A percentile compares a stretch with the other conserved stretches of the same genome.
Evolutionary conservation across 2,329 filamentous ascomycete species (phyloP).

Genomic region (Sporothrix humicola): DNA sequence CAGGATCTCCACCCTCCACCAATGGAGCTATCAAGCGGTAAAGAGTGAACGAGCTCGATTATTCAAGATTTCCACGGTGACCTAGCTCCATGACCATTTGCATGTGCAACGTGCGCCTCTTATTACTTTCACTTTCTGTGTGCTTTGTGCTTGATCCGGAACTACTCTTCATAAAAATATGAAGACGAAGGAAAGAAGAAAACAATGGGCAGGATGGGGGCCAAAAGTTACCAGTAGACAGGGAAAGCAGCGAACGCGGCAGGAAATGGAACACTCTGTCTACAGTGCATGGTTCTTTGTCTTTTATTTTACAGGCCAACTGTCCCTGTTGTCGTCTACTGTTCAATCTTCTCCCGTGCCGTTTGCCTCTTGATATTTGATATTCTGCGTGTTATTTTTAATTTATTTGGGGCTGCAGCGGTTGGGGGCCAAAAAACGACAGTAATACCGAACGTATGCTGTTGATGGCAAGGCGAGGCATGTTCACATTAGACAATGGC

Average conservation of each 20-base stretch:
- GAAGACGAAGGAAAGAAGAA: not conserved
- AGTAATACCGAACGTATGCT: not conserved
- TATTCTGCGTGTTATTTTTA: not conserved
- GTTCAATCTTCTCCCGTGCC: not conserved
- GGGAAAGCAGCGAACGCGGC: not conserved
- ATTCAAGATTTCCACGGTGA: not conserved
- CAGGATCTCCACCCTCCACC: not conserved
- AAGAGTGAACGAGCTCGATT: not conserved
- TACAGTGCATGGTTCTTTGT: not conserved
- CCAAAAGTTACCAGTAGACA: constrained; percentile 16
- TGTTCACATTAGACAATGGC: not conserved
- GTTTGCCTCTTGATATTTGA: not conserved
- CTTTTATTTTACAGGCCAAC: not conserved
- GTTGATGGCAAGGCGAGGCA: not conserved
- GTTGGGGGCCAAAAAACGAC: constrained; percentile 9
- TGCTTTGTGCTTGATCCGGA: not conserved
- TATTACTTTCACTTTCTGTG: no score
- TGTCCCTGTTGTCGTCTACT: not conserved
- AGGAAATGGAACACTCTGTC: constrained; percentile 3
- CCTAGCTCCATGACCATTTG: not conserved
- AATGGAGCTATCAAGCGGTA: constrained; percentile 6
- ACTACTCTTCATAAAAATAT: no score
- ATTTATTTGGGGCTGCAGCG: not conserved
- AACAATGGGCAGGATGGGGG: not conserved
- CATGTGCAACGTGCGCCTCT: not conserved